Evolutionary conservation across 2,329 filamentous ascomycete species (phyloP).

Genomic region (Trichoderma harzianum): DNA sequence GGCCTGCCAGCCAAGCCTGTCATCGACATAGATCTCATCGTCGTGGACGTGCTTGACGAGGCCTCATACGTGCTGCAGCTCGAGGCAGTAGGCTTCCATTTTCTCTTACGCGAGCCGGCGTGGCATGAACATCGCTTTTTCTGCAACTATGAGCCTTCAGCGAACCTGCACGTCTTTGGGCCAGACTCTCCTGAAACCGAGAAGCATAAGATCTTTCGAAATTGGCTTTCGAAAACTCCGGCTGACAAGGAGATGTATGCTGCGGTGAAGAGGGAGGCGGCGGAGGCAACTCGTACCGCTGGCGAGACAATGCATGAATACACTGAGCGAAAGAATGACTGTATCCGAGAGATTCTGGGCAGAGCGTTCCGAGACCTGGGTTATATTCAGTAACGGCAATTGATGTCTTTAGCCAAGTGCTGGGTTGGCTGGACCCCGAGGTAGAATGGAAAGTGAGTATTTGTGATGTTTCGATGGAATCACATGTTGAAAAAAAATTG

Average conservation of each 20-base stretch:
- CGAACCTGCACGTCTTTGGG: constrained; percentile 49
- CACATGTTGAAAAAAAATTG: background rate
- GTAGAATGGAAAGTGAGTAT: background rate
- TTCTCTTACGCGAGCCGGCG: constrained; percentile 42
- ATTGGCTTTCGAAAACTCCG: constrained; percentile 36
- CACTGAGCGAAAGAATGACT: constrained; percentile 38
- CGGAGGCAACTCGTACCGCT: constrained; percentile 25
- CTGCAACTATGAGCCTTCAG: constrained; percentile 32
- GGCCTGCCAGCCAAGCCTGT: constrained; percentile 48
- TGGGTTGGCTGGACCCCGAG: background rate
- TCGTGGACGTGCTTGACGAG: constrained; percentile 41
- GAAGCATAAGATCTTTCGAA: constrained; percentile 42
- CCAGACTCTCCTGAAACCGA: constrained; percentile 39
- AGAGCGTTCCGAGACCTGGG: constrained; percentile 23
- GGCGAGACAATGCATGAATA: constrained; percentile 38
- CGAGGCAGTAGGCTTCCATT: constrained; percentile 43
- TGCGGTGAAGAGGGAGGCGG: constrained; percentile 36
- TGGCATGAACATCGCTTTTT: constrained; percentile 51
- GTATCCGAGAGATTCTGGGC: constrained; percentile 36
- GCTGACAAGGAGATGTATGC: constrained; percentile 41
- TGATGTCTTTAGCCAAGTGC: background rate
- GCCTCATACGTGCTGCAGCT: constrained; percentile 41
- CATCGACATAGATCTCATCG: constrained; percentile 51
- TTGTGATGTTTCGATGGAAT: background rate
- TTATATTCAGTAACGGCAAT: background rate